Base-by-base conservation (phyloP, 1,284 basidiomycete species). In the Flammula alnicola region DNA sequence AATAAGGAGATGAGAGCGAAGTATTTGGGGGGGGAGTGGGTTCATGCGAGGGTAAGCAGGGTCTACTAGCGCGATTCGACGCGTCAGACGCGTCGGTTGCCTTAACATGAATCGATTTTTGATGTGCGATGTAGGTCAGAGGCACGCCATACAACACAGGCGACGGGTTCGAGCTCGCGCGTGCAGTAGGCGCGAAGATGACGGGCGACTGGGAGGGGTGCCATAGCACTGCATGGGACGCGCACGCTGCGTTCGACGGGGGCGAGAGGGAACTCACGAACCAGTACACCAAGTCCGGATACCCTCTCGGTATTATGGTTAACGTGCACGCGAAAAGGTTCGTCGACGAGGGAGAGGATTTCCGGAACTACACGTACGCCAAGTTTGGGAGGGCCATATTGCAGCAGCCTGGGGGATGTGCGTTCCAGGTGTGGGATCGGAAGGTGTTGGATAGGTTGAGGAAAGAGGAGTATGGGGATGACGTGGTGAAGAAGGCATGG, bases 161-260 rank as follows among this genome's bases (percentile, higher is more conserved):
- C 11, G 86, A 87, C 51, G 81, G 81, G 0, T 74, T 87, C 51
- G 50, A 63, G 20, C 70, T 86, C 51, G 84, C 81, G 0, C 60
- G 64, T 14, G 63, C 68, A 7, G 56, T 80, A 23, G 81, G 83
- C n/a, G 83, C 80, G n/a, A 75, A 73, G 44, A 66, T 79, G 26
- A 63, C 67, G 0, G 84, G 83, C 3, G 82, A 86, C 65, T 87
- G 81, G 77, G 61, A 59, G 35, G 78, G 81, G 12, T 88, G 84
- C 57, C 86, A 88, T 56, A 83, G 81, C 51, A 86, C 84, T 4
- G 80, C 78, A 58, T 87, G 85, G 85, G 86, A 86, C 57, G 82
- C 81, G n/a, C 74, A 84, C 57, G 80, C 83, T 1, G 67, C 74
- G 3, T 50, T 65, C 14, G 68, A 81, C 37, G 62, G 68, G 11